Conservation (phyloP, 352 stramenopile genomes). For the Phytophthora meadii region DNA sequence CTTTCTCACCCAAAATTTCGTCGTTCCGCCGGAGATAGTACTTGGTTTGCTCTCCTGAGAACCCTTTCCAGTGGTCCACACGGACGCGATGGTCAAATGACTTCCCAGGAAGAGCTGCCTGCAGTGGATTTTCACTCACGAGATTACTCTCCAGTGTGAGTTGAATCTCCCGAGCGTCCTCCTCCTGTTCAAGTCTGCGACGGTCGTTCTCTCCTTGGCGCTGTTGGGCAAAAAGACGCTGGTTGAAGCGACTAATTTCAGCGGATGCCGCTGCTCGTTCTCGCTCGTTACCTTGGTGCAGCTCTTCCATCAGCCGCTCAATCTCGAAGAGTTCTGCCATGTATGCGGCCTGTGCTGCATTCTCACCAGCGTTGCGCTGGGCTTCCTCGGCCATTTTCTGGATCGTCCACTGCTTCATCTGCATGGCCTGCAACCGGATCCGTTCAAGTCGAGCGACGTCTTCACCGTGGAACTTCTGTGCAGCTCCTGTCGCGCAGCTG, state of each 20-base stretch:
- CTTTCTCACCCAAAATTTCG: constrained; percentile 60
- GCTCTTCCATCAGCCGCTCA: constrained; percentile 56
- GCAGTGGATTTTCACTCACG: constrained; percentile 73
- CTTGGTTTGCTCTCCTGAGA: constrained; percentile 68
- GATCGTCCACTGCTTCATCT: constrained; percentile 74
- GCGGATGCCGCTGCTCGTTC: constrained; percentile 53
- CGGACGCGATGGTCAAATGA: constrained; percentile 63
- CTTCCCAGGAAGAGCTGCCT: constrained; percentile 50
- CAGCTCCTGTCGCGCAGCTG: constrained; percentile 54
- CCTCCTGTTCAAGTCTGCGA: constrained; percentile 52
- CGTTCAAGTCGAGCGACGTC: constrained; percentile 64
- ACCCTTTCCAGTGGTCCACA: constrained; percentile 84
- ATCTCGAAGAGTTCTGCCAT: constrained; percentile 62
- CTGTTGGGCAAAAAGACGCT: constrained; percentile 52
- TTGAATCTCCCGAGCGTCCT: constrained; percentile 68
- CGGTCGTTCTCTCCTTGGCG: constrained; percentile 43
- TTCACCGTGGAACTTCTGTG: constrained; percentile 79
- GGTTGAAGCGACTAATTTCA: constrained; percentile 68
- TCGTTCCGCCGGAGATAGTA: constrained; percentile 68
- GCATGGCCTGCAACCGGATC: constrained; percentile 65
- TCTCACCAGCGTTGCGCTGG: constrained; percentile 47
- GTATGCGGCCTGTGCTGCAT: constrained; percentile 49
- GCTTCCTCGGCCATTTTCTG: constrained; percentile 61
- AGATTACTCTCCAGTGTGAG: constrained; percentile 65
- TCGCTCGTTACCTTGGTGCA: constrained; percentile 63